Evolutionary conservation across 1,284 basidiomycete genomes (phyloP).

Genomic region (Farysia itapuensis): DNA sequence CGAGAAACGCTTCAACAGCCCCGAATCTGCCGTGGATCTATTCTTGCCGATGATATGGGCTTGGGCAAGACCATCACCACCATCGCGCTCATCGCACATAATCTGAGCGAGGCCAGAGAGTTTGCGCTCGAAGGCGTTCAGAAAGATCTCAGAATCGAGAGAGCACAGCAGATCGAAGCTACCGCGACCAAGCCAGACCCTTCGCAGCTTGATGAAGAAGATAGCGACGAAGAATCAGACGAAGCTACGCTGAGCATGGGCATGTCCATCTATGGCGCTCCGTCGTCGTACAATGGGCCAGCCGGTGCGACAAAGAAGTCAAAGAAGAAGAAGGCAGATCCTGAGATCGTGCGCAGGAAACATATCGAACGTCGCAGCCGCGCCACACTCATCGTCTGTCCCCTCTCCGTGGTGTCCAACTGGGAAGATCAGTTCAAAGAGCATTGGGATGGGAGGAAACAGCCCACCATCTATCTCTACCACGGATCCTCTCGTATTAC

Average conservation of each 20-base stretch:
- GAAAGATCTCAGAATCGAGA: constrained; percentile 6
- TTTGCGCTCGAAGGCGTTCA: constrained; percentile 65
- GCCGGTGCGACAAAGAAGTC: constrained; percentile 59
- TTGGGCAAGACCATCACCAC: constrained; percentile 96
- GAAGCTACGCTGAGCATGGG: constrained; percentile 3
- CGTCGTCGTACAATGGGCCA: constrained; percentile 3
- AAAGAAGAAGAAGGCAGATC: constrained; percentile 66
- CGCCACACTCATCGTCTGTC: constrained; percentile 94
- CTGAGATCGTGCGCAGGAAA: constrained; percentile 35
- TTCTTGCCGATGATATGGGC: constrained; percentile 77
- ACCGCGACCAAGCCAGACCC: background rate
- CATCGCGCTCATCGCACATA: constrained; percentile 83
- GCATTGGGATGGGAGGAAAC: constrained; percentile 64
- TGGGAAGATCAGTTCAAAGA: constrained; percentile 99
- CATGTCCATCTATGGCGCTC: constrained; percentile 25
- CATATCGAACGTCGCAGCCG: constrained; percentile 66
- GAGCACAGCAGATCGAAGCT: background rate
- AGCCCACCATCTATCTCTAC: constrained; percentile 79
- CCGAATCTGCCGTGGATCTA: constrained; percentile 78
- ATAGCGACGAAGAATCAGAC: constrained; percentile 8
- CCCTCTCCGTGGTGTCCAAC: constrained; percentile 91
- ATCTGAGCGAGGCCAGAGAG: constrained; percentile 70
- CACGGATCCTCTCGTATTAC: constrained; percentile 87
- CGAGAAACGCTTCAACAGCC: constrained; percentile 69
- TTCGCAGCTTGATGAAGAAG: constrained; percentile 1